phyloP scores from a whole-genome alignment of 768 basidiomycete genomes.

The Lactifluus piperatus region DNA sequence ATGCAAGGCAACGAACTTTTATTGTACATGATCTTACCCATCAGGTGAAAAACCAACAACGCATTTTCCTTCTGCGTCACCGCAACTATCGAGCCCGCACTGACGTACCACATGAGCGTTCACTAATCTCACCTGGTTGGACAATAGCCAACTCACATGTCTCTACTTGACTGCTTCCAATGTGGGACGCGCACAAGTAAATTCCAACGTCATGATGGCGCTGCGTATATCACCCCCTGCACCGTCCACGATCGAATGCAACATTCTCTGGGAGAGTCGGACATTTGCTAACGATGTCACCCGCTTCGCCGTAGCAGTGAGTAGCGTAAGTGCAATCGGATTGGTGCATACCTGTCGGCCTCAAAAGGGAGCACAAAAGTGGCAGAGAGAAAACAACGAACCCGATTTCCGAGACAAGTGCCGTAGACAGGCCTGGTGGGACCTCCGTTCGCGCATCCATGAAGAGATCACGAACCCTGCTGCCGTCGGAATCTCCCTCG shows the following conservation, averaged over 20 bases:
- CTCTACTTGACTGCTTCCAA: slow-evolving; percentile 31
- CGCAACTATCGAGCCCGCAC: slow-evolving; percentile 42
- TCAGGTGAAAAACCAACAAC: slow-evolving; percentile 80
- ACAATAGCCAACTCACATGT: slow-evolving; percentile 18
- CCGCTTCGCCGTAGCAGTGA: slow-evolving; percentile 66
- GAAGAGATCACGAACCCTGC: slow-evolving; percentile 41
- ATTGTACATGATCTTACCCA: slow-evolving; percentile 92
- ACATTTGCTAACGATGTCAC: slow-evolving; percentile 32
- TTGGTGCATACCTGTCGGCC: slow-evolving; percentile 38
- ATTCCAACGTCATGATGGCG: slow-evolving; percentile 89
- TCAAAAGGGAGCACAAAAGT: not conserved
- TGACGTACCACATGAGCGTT: slow-evolving; percentile 7
- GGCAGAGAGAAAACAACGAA: slow-evolving; percentile 37
- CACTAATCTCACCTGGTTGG: slow-evolving; percentile 18
- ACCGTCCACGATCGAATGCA: slow-evolving; percentile 70
- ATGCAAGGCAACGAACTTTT: slow-evolving; percentile 62
- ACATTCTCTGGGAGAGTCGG: slow-evolving; percentile 50
- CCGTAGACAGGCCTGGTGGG: slow-evolving; percentile 55
- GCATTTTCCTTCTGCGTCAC: slow-evolving; percentile 80
- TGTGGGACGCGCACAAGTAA: slow-evolving; percentile 52
- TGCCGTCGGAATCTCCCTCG: slow-evolving; percentile 43
- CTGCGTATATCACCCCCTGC: slow-evolving; percentile 89
- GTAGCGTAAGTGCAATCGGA: slow-evolving; percentile 80
- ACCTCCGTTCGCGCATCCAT: slow-evolving; percentile 64
- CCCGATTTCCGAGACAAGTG: slow-evolving; percentile 75